A percentile compares a stretch with the other conserved stretches of the same genome.
These are phyloP conservation scores for Erodium moschatum DNA, from an alignment of 441 rosid species.

Conservation along the genomic window DNA sequence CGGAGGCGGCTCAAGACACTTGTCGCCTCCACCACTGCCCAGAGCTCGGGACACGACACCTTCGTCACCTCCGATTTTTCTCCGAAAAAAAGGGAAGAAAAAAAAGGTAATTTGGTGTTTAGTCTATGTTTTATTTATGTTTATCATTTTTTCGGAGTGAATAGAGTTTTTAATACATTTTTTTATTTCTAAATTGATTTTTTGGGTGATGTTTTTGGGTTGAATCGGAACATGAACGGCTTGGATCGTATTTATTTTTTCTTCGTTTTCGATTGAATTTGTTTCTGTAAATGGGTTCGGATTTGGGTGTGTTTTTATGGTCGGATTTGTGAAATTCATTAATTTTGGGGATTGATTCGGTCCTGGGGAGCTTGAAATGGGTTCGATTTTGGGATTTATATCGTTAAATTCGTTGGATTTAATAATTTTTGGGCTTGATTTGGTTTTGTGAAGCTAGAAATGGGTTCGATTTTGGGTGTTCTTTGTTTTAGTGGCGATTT, in stretches of 20 bases:
- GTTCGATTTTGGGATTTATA: not conserved
- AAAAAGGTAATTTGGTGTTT: not conserved
- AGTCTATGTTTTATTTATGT: not conserved
- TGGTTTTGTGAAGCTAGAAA: not conserved
- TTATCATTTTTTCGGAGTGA: not conserved
- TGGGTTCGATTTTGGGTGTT: not conserved
- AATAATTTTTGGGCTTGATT: not conserved
- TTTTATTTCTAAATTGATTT: no score
- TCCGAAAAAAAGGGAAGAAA: not conserved
- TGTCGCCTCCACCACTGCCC: not conserved
- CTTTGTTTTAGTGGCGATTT: not conserved
- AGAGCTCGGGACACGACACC: constrained; percentile 9
- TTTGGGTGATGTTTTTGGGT: no score
- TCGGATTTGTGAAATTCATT: no score
- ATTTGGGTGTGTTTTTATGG: no score
- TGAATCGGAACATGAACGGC: no score
- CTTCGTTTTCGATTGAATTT: no score
- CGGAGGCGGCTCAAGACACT: constrained; percentile 2
- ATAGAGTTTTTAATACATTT: not conserved
- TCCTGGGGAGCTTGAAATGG: not conserved
- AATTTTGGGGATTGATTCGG: no score
- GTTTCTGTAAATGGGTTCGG: no score
- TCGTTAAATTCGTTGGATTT: not conserved
- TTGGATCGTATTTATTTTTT: no score
- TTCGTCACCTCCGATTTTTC: not conserved